Base-by-base conservation (phyloP, 2,329 filamentous ascomycete species). In the Monosporascus sp. region DNA sequence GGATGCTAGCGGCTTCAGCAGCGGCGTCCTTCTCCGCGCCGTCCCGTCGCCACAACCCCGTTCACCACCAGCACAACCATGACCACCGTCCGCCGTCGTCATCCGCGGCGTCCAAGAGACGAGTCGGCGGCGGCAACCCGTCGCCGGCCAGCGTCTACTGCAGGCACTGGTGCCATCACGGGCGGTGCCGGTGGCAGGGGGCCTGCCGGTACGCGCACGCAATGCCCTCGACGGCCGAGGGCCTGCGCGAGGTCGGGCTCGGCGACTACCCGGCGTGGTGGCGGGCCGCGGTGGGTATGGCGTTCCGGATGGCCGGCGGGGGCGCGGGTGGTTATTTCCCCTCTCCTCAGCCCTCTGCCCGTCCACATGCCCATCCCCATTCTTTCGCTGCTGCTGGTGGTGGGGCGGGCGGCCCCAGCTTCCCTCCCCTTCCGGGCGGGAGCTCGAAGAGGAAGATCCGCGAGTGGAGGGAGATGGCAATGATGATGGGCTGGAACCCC, bases 131-230 rank as follows among this genome's bases (percentile, higher is more conserved):
- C 31, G 11, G 11, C 31, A 35, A 35, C 31, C 31, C 11, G 31
- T 35, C 9, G 5, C 31, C 31, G 31, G 51, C 31, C 40, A 53
- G 54, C 20, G 40, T 53, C 26, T 64, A 66, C 62, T 79, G 78
- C 63, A 71, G 72, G 14, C 68, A 76, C 63, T 82, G 77, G 77
- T 79, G 77, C 63, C 69, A 70, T 50, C 66, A 72, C 41, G 78
- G 78, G 7, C 70, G 64, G 14, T 82, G 79, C 64, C 72, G 68
- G 59, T 79, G 70, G 66, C 74, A 72, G 3, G 49, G 53, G 7
- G 57, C 63, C 8, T 82, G 79, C 63, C 68, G 69, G 4, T 76
- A 71, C 62, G 58, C 61, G 47, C 79, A 82, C 63, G 61, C 60
- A 54, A 79, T 81, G 77, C 79, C 78, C 3, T 61, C 60, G 54